Evolutionary conservation across 345 rosid genomes (phyloP).

Genomic region (Rubroshorea leprosula): DNA sequence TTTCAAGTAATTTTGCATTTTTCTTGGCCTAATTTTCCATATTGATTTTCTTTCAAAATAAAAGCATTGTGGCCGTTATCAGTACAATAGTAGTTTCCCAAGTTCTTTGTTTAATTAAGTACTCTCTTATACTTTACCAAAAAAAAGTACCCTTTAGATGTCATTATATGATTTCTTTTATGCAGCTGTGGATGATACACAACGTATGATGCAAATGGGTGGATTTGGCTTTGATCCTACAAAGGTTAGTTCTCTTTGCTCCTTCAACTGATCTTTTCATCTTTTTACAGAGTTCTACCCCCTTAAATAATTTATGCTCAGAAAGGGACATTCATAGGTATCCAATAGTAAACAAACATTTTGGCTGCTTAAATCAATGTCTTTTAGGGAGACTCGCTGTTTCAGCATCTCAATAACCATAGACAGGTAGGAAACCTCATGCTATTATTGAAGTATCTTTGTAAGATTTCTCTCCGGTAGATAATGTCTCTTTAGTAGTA

Average conservation of each 20-base stretch:
- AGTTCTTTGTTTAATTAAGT: neutral
- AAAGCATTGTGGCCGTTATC: neutral
- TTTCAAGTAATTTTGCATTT: constrained; percentile 2
- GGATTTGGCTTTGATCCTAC: constrained; percentile 91
- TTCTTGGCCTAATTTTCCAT: neutral
- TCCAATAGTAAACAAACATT: too few species aligned
- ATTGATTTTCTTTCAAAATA: neutral
- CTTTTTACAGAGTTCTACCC: neutral
- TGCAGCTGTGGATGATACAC: constrained; percentile 87
- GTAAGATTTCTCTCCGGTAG: neutral
- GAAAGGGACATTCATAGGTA: neutral
- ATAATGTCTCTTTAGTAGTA: neutral
- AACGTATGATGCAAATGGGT: constrained; percentile 99
- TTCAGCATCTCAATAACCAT: neutral
- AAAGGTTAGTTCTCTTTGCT: constrained; percentile 40
- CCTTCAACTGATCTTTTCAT: neutral
- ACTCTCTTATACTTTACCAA: neutral
- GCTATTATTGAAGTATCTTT: too few species aligned
- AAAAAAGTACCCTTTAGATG: too few species aligned
- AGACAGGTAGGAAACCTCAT: too few species aligned
- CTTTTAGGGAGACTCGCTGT: neutral
- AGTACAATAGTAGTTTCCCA: neutral
- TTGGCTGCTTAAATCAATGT: neutral
- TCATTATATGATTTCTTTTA: constrained; percentile 5
- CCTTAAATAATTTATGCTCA: neutral